Base-by-base conservation (phyloP, 2,329 filamentous ascomycete species). In the Venturia oleaginea region DNA sequence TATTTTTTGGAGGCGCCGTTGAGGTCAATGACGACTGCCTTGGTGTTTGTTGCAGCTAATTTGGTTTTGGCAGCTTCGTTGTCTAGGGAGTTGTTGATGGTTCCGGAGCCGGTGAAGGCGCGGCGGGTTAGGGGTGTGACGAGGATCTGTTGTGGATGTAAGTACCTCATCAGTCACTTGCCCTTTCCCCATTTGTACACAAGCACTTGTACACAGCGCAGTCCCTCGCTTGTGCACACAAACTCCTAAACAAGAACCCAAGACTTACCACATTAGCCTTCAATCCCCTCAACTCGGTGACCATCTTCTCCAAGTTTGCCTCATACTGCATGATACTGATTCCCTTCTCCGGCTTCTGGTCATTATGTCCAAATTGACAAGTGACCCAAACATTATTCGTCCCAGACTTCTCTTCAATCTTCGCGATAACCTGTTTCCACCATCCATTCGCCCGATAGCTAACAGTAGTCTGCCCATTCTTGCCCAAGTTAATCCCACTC, bases 311-410 rank as follows among this genome's bases (percentile, higher is more conserved):
- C 0, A 87, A 75, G 54, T 86, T 85, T 0, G 71, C 71, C 63
- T 80, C 76, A 71, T 80, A 87, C 66, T 80, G 69, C 0, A 74
- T 71, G 6, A 83, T 69, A 0, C 76, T 74, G 59, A 86, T 75
- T 57, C 77, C 77, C 37, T 32, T 77, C 0, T 72, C 75, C 0
- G 76, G 65, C 67, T 85, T 86, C 68, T 83, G 84, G 70, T 87
- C 84, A 66, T 87, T 87, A 71, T 87, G 84, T 4, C 84, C 84
- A 66, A 86, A 86, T 77, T 76, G 76, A 11, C 86, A 83, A 0
- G 83, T 84, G 11, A 84, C 82, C 59, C 79, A 84, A 10, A 79
- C 76, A 5, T 76, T 69, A 63, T 78, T 78, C 1, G 71, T 69
- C 0, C 67, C 68, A 19, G 72, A 75, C 59, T 79, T 73, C 0